Base-by-base conservation (phyloP, 495 filamentous ascomycete species). In the Delitschia confertaspora region DNA sequence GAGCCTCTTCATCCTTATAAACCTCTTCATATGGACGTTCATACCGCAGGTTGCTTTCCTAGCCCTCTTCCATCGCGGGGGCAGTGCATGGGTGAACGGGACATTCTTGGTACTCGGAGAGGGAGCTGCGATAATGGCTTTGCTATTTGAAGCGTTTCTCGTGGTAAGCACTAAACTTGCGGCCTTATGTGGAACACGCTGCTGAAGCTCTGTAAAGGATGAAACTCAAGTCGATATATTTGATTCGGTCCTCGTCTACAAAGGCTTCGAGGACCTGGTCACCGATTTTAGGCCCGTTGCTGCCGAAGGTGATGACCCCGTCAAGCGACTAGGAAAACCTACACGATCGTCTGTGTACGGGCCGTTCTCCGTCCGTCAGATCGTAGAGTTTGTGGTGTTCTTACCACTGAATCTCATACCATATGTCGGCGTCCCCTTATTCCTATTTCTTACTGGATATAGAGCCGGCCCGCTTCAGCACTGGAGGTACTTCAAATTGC, bases 201-300 rank as follows among this genome's bases (percentile, higher is more conserved):
- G 3, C 21, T 7, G 10, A 22, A 20, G 14, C 10, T 31, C 3
- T n/a, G 21, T 25, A 38, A 13, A 48, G 48, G 78, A 82, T 48
- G 73, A 81, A 51, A 79, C 78, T 1, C 68, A 79, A 38, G 76
- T 82, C 19, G 78, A 82, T 59, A 71, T 80, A 33, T 82, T 82
- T 43, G 78, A 82, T 47, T 69, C 78, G 2, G 72, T 80, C 1
- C 57, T 81, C 24, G 68, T 80, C 18, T 68, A 75, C 24, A 70
- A 80, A 51, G 76, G 75, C 8, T 68, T 71, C 32, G 68, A 70
- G 25, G 68, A 76, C 41, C 65, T 83, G 19, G 68, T 83, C 40
- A 60, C 63, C 6, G 66, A 63, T 4, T 72, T 67, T 22, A 63
- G 78, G 18, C 67, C 76, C 3, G 64, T 83, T 16, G 64, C 73